Conservation (phyloP, 331 rosid species). For the Erythrophleum ivorense region DNA sequence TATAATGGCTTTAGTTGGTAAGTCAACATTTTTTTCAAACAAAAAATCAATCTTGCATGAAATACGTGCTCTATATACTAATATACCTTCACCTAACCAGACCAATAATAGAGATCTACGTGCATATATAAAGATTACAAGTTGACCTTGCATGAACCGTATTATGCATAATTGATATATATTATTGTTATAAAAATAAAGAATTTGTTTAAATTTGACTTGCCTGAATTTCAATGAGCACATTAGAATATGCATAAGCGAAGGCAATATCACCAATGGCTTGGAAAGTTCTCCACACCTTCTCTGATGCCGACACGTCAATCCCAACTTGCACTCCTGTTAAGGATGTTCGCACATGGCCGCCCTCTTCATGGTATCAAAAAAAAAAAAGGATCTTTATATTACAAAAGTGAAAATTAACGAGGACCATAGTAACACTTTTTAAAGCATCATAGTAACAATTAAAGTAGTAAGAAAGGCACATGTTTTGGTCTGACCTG, state of each 20-base stretch:
- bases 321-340: slow-evolving; percentile 86
- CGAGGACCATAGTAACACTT: background rate
- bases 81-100: background rate
- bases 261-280: slow-evolving; percentile 97
- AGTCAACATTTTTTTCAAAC: background rate
- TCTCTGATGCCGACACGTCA: slow-evolving; percentile 78
- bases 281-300: slow-evolving; percentile 82
- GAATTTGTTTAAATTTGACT: background rate
- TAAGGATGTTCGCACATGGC: slow-evolving; percentile 58
- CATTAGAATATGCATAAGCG: slow-evolving; percentile 91
- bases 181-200: background rate
- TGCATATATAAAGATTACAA: background rate
- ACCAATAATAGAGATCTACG: slow-evolving; percentile 2
- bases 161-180: background rate
- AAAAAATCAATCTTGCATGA: background rate
- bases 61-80: background rate
- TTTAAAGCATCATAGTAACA: too few species aligned
- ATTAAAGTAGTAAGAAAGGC: too few species aligned
- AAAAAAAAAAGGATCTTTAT: background rate
- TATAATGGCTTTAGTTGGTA: background rate
- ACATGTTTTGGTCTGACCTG: background rate
- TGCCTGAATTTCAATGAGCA: slow-evolving; percentile 95
- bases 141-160: background rate
- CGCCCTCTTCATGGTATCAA: slow-evolving; percentile 46
- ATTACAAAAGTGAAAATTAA: background rate